These are phyloP conservation scores for Casaregolazyma suthepensis DNA, from an alignment of 1,139 yeast species.

Conservation along the genomic window DNA sequence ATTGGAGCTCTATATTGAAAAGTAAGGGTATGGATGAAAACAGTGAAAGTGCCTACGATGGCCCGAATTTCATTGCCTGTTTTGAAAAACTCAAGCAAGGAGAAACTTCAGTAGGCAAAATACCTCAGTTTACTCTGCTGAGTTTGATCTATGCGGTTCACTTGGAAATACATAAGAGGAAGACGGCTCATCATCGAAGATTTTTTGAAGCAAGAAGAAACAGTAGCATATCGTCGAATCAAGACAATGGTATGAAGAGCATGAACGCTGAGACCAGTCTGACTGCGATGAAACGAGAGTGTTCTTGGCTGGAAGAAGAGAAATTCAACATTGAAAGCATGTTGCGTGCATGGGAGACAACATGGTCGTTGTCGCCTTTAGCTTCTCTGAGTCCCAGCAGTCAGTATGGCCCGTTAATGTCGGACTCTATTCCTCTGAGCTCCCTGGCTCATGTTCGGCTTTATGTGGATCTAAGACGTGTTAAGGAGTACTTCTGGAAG, in stretches of 20 bases:
- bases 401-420: slow-evolving; percentile 35
- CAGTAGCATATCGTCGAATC: slow-evolving; percentile 3
- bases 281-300: slow-evolving; percentile 12
- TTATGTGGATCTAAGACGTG: slow-evolving; percentile 29
- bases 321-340: slow-evolving; percentile 24
- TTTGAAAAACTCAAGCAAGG: slow-evolving; percentile 26
- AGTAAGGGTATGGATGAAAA: slow-evolving; percentile 26
- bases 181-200: slow-evolving; percentile 19
- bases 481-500: slow-evolving; percentile 33
- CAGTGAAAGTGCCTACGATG: slow-evolving; percentile 24
- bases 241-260: not conserved
- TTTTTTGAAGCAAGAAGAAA: slow-evolving; percentile 9
- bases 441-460: slow-evolving; percentile 36
- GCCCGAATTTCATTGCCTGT: slow-evolving; percentile 24
- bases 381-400: slow-evolving; percentile 35
- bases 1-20: slow-evolving; percentile 46
- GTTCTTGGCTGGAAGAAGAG: slow-evolving; percentile 24
- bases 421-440: slow-evolving; percentile 36
- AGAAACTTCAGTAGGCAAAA: slow-evolving; percentile 27
- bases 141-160: slow-evolving; percentile 67
- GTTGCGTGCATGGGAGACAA: slow-evolving; percentile 36
- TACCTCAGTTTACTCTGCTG: slow-evolving; percentile 45
- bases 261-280: slow-evolving; percentile 1
- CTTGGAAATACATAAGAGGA: slow-evolving; percentile 49
- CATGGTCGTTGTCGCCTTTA: slow-evolving; percentile 35